phyloP scores from a whole-genome alignment of 2,329 filamentous ascomycete genomes.

The Colletotrichum musae region DNA sequence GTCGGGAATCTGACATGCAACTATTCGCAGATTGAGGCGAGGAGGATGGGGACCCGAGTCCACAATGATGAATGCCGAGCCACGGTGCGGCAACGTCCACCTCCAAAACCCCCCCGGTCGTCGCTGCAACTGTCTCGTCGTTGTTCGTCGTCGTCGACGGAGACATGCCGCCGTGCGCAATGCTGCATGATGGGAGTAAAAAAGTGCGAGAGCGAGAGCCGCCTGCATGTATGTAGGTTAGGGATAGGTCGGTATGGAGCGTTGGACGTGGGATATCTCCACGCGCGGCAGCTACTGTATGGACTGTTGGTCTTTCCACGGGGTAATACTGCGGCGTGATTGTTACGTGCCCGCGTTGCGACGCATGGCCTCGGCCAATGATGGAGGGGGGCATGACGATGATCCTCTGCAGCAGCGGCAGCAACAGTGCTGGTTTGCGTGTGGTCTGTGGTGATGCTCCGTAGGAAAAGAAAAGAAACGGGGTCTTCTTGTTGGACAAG shows the following conservation, averaged over 20 bases:
- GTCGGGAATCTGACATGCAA: conserved; percentile 29
- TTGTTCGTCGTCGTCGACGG: background rate
- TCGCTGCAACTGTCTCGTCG: conserved; percentile 2
- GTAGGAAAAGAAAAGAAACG: too few relatives aligned
- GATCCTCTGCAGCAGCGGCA: background rate
- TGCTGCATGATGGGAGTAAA: conserved; percentile 14
- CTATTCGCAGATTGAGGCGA: conserved; percentile 37
- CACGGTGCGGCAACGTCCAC: background rate
- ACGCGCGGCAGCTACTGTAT: conserved; percentile 32
- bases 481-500: background rate
- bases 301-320: conserved; percentile 11
- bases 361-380: too few relatives aligned
- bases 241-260: too few relatives aligned
- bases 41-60: conserved; percentile 13
- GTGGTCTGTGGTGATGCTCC: too few relatives aligned
- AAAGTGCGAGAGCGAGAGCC: background rate
- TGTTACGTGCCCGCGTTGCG: background rate
- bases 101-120: background rate
- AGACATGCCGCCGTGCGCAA: background rate
- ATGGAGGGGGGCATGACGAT: conserved; percentile 16
- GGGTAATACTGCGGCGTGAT: background rate
- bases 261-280: conserved; percentile 23
- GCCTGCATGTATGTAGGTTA: background rate
- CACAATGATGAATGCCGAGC: conserved; percentile 41
- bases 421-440: too few relatives aligned